Evolutionary conservation across 768 basidiomycete species (phyloP), one percentile per base, ranked within the genome.

Genomic region (Hysterangium stoloniferum): DNA sequence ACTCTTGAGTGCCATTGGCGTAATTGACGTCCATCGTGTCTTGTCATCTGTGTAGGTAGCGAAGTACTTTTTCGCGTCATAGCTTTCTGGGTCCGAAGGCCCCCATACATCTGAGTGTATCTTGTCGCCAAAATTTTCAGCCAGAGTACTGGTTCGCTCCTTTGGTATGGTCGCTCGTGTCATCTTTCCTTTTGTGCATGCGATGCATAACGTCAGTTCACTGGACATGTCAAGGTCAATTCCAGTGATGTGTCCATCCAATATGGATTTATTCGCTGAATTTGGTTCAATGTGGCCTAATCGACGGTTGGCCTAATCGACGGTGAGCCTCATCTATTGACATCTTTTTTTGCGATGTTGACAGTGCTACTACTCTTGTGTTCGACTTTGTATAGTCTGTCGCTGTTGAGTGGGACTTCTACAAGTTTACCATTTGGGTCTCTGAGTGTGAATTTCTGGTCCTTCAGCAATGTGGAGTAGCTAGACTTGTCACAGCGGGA

Each of bases 181-280:
- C 0, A 62, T 60, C 54, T 76, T 77, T 1, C 64, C 73, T 44
- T 69, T 70, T 2, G 68, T 56, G 43, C 76, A 77, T 0, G 70
- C 66, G 12, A 71, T 61, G 54, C 76, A 77, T 22, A 64, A 62
- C 40, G 61, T 57, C 6, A 58, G 52, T 5, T 61, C 52, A 58
- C 42, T 42, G 2, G 48, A 20, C 1, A 40, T 29, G 15, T 64
- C 57, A 11, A 70, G 53, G 3, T 50, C 37, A 1, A 72, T 37
- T 0, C 69, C 68, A n/a, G 57, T 63, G n/a, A 71, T 56, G 22
- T 59, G 53, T 4, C 63, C 66, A 5, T 66, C 58, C 4, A 29
- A 6, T 2, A 69, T 45, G 52, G 68, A 58, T 6, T 52, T n/a
- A 0, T 52, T 46, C 6, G 63, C 65, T 1, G 56, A 42, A 0